A percentile compares a stretch with the other conserved stretches of the same genome.
phyloP scores from a whole-genome alignment of 768 basidiomycete genomes.

The Suillus weaverae region DNA sequence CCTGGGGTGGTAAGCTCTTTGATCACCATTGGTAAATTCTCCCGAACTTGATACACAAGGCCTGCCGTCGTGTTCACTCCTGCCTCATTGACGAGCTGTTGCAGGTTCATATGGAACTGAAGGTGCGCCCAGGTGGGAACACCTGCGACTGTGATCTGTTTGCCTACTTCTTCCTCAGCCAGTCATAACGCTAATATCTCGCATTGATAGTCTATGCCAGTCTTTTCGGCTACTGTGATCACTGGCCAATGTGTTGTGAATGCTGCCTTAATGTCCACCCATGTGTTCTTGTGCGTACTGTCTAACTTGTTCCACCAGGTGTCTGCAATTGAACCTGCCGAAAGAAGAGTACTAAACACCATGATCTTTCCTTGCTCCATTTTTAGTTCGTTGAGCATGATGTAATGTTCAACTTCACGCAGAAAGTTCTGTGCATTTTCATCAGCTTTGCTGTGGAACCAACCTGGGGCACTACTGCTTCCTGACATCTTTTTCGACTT shows the following conservation, averaged over 20 bases:
- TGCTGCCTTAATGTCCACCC: not conserved
- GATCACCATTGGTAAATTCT: no score
- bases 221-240: not conserved
- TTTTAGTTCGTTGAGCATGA: not conserved
- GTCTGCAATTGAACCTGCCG: not conserved
- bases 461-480: not conserved
- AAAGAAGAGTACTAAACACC: not conserved
- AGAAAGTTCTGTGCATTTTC: not conserved
- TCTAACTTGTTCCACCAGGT: not conserved
- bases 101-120: no score
- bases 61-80: no score
- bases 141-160: no score
- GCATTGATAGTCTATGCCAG: not conserved
- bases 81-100: no score
- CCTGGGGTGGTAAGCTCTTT: no score
- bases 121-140: no score
- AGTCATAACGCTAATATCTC: not conserved
- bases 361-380: not conserved
- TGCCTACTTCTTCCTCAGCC: not conserved
- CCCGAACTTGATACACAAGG: no score
- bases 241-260: not conserved
- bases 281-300: rapidly evolving
- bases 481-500: not conserved
- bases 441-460: not conserved
- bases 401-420: rapidly evolving